A percentile compares a stretch with the other conserved stretches of the same genome.
phyloP scores from a whole-genome alignment of 805 yeast species.

The Sugiyamaella boreocaroliniensis region DNA sequence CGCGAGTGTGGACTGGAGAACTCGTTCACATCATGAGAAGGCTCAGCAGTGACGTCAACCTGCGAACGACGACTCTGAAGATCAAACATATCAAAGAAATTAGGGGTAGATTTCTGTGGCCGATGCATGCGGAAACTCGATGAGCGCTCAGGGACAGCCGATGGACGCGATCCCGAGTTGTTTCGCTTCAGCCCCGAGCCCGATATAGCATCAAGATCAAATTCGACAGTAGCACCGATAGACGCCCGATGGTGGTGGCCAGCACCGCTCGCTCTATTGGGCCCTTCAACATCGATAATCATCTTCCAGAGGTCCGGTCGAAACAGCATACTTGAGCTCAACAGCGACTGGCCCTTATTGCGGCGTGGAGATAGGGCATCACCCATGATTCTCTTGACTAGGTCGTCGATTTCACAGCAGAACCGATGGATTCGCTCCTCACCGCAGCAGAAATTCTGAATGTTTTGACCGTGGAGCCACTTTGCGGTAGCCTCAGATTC shows the following conservation, averaged over 20 bases:
- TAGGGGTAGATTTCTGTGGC: slow-evolving; percentile 19
- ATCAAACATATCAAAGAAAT: slow-evolving; percentile 20
- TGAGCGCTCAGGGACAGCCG: slow-evolving; percentile 1
- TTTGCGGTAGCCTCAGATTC: slow-evolving; percentile 28
- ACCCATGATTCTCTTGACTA: slow-evolving; percentile 27
- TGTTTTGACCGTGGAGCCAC: slow-evolving; percentile 27
- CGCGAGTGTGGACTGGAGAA: slow-evolving; percentile 10
- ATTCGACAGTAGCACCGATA: slow-evolving; percentile 4
- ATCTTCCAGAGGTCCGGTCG: slow-evolving; percentile 21
- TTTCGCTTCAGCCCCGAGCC: neutral
- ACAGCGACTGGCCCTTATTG: slow-evolving; percentile 19
- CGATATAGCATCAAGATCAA: slow-evolving; percentile 1
- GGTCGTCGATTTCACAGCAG: slow-evolving; percentile 29
- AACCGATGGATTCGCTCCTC: slow-evolving; percentile 34
- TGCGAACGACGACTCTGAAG: slow-evolving; percentile 3
- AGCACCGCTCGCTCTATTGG: slow-evolving; percentile 10
- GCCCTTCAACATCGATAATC: slow-evolving; percentile 18
- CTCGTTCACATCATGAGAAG: neutral
- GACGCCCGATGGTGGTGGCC: slow-evolving; percentile 7
- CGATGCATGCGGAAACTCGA: slow-evolving; percentile 11
- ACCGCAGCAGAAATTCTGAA: slow-evolving; percentile 30
- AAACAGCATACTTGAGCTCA: slow-evolving; percentile 17
- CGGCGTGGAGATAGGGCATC: slow-evolving; percentile 22
- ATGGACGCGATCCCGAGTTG: neutral
- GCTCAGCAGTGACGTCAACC: neutral